Conservation (phyloP, 2,329 filamentous ascomycete genomes). For the Xylariaceae sp. region DNA sequence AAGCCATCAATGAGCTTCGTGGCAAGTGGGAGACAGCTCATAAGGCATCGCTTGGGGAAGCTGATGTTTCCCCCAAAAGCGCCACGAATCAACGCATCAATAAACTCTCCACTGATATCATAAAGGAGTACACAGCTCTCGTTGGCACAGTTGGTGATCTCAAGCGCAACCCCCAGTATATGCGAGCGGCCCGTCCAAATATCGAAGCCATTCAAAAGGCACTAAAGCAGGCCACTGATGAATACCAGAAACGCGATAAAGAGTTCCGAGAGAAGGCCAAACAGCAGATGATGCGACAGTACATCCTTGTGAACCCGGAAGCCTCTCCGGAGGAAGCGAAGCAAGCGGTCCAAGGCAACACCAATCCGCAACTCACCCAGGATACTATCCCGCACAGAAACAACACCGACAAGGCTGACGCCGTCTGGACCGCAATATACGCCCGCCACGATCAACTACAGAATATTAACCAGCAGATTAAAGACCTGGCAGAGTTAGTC, state of each 20-base stretch:
- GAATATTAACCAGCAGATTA: constrained; percentile 89
- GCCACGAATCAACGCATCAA: constrained; percentile 69
- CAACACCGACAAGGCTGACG: constrained; percentile 76
- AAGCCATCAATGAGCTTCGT: constrained; percentile 70
- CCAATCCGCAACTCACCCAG: constrained; percentile 77
- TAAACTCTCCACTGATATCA: constrained; percentile 71
- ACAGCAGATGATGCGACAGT: constrained; percentile 84
- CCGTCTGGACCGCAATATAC: constrained; percentile 75
- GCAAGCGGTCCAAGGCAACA: constrained; percentile 70
- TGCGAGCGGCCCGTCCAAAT: constrained; percentile 65
- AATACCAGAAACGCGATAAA: constrained; percentile 77
- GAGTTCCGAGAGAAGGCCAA: constrained; percentile 77
- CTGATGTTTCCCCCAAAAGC: constrained; percentile 67
- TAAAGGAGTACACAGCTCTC: constrained; percentile 76
- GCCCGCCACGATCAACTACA: constrained; percentile 82
- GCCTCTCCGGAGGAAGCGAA: constrained; percentile 75
- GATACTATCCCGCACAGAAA: constrained; percentile 81
- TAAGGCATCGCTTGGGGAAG: constrained; percentile 68
- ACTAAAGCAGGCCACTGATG: constrained; percentile 75
- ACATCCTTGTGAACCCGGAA: constrained; percentile 82
- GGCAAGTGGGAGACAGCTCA: constrained; percentile 70
- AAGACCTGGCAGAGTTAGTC: constrained; percentile 83
- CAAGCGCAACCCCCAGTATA: constrained; percentile 76
- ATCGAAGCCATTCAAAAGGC: constrained; percentile 77
- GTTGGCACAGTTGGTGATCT: constrained; percentile 76